Evolutionary conservation across 805 yeast species (phyloP), one percentile per base, ranked within the genome.

Genomic region (Nakazawaea siamensis): DNA sequence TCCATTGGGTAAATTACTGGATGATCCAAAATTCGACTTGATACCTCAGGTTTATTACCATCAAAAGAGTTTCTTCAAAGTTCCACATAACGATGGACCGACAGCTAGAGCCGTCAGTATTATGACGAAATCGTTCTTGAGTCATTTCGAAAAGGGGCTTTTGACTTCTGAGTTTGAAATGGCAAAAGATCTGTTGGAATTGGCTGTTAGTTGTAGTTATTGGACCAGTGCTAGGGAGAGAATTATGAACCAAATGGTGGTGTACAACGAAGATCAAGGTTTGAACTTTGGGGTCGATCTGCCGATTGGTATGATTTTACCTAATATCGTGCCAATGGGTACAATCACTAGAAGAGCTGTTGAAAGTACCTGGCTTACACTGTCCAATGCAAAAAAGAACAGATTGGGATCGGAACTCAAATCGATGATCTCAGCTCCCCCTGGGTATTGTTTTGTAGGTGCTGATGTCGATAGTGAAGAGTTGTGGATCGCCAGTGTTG

Each of bases 401-500:
- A 64, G 97, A 41, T 73, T 94, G 29, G 99, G 99, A 0, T 87
- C 97, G 1, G 99, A 92, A 52, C 63, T 94, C 41, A 92, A 94
- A 55, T 76, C 96, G 0, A 74, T 85, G 64, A 66, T 92, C 4
- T 62, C 68, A 38, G 96, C 97, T 0, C 99, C 99, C 0, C 58
- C 68, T 2, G 97, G 97, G 0, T 92, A 88, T 52, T 72, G 73
- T 24, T 83, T 92, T 60, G 95, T 92, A 7, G 99, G 99, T 8
- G 99, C 99, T 0, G 99, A 92, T 63, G 99, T 92, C 7, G 99
- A 92, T 56, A 85, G 96, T 25, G 98, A 92, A 52, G 99, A 92
- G 52, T 65, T 92, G 28, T 92, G 99, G 99, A 92, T 92, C 45
- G 98, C 98, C 0, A 82, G 96, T 14, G 60, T 94, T 17, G 78